phyloP scores from a whole-genome alignment of 2,329 filamentous ascomycete genomes.

The Penicillium digitatum region DNA sequence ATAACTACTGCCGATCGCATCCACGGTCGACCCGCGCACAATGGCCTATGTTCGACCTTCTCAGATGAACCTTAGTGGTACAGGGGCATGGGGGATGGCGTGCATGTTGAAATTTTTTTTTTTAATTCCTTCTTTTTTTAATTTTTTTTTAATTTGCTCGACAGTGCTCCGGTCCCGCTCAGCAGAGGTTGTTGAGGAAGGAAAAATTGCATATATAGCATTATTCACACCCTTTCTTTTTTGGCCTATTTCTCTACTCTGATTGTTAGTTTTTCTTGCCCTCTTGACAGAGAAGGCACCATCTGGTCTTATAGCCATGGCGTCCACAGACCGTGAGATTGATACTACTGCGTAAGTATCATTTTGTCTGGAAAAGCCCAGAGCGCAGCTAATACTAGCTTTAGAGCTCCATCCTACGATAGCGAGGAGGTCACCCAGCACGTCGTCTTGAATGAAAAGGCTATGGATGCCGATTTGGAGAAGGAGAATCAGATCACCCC shows the following conservation, averaged over 20 bases:
- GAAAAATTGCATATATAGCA: slow-evolving; percentile 24
- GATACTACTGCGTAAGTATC: slow-evolving; percentile 25
- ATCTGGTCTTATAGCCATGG: slow-evolving; percentile 17
- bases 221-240: slow-evolving; percentile 12
- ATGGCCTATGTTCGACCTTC: slow-evolving; percentile 16
- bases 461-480: slow-evolving; percentile 19
- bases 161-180: slow-evolving; percentile 15
- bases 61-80: slow-evolving; percentile 9
- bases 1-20: slow-evolving; percentile 21
- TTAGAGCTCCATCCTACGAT: slow-evolving; percentile 20
- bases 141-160: neutral
- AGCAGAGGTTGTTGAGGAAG: slow-evolving; percentile 16
- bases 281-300: slow-evolving; percentile 5
- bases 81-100: neutral
- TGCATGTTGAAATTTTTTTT: neutral
- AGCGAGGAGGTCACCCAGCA: slow-evolving; percentile 13
- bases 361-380: neutral
- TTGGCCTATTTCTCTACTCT: neutral
- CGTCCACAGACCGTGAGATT: slow-evolving; percentile 27
- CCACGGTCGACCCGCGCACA: slow-evolving; percentile 20
- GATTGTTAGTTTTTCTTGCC: slow-evolving; percentile 9
- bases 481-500: slow-evolving; percentile 35
- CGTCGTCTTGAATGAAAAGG: slow-evolving; percentile 25
- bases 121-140: slow-evolving; percentile 4
- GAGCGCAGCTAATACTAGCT: slow-evolving; percentile 1